Conservation (phyloP, 2,329 filamentous ascomycete genomes). For the Trichophyton verrucosum region DNA sequence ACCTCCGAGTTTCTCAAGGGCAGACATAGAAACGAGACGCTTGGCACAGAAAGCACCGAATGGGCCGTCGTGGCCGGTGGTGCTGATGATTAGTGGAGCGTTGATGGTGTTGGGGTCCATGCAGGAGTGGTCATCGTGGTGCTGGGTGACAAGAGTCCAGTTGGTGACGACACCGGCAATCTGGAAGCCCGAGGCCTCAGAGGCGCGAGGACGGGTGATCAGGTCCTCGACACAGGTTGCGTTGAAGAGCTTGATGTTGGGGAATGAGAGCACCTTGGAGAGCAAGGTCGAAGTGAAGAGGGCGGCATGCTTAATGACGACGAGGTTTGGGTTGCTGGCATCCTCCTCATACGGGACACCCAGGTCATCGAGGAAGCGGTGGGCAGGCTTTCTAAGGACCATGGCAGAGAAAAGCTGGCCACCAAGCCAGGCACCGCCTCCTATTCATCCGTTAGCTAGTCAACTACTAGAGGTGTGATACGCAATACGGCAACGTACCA, state of each 20-base stretch:
- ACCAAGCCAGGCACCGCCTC: slow-evolving; percentile 83
- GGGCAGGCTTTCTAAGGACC: slow-evolving; percentile 87
- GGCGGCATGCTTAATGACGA: slow-evolving; percentile 88
- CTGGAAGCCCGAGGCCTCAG: slow-evolving; percentile 44
- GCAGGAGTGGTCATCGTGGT: slow-evolving; percentile 82
- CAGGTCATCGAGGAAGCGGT: slow-evolving; percentile 68
- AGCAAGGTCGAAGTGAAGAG: slow-evolving; percentile 83
- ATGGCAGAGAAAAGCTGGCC: slow-evolving; percentile 92
- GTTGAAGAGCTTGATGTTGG: slow-evolving; percentile 94
- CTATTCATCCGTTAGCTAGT: slow-evolving; percentile 25
- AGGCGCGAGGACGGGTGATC: slow-evolving; percentile 58
- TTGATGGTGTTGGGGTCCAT: slow-evolving; percentile 98
- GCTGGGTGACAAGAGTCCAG: slow-evolving; percentile 83
- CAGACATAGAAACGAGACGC: slow-evolving; percentile 77
- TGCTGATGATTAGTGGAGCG: slow-evolving; percentile 74
- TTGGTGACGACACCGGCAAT: slow-evolving; percentile 88
- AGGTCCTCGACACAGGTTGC: slow-evolving; percentile 85
- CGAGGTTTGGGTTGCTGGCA: slow-evolving; percentile 71
- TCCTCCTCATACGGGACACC: slow-evolving; percentile 82
- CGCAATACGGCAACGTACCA: slow-evolving; percentile 23
- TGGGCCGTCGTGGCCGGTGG: slow-evolving; percentile 80
- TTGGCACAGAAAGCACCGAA: slow-evolving; percentile 88
- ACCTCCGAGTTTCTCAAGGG: slow-evolving; percentile 69
- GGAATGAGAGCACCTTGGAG: slow-evolving; percentile 68
- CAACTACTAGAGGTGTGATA: not conserved